Evolutionary conservation across 768 basidiomycete species (phyloP).

Genomic region (Lactarius indigo): DNA sequence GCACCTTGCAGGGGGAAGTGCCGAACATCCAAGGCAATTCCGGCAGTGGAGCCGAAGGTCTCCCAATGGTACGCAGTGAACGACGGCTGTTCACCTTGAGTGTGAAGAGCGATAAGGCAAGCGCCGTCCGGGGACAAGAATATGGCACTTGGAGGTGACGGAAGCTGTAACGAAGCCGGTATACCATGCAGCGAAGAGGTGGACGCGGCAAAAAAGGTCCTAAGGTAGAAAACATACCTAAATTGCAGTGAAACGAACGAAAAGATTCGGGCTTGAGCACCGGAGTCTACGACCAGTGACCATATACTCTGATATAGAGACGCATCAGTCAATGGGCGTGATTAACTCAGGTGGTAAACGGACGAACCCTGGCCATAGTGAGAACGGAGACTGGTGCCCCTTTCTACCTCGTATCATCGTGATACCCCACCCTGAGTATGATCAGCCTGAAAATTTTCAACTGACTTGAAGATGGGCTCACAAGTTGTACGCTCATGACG

Average conservation of each 20-base stretch:
- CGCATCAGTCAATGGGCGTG: not conserved
- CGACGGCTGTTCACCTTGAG: not conserved
- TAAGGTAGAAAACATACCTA: conserved; percentile 36
- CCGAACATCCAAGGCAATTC: conserved; percentile 40
- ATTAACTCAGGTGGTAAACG: not conserved
- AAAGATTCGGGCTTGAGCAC: conserved; percentile 45
- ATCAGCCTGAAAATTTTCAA: not conserved
- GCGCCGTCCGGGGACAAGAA: conserved; percentile 53
- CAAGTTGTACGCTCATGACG: too few relatives aligned
- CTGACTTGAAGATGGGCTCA: not conserved
- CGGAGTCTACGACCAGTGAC: conserved; percentile 37
- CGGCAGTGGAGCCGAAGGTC: conserved; percentile 51
- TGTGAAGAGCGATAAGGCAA: conserved; percentile 42
- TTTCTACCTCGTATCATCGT: not conserved
- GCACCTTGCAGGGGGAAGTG: conserved; percentile 28
- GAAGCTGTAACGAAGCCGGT: conserved; percentile 43
- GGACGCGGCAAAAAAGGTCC: too few relatives aligned
- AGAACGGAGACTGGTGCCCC: not conserved
- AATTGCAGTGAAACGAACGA: conserved; percentile 53
- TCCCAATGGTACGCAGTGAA: conserved; percentile 51
- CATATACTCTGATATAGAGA: conserved; percentile 7
- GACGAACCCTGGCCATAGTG: conserved; percentile 10
- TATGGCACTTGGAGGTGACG: conserved; percentile 34
- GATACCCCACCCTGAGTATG: not conserved
- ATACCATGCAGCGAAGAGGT: conserved; percentile 29